Percentiles rank a stretch among this genome's conserved stretches.
Conservation (phyloP, 2,329 filamentous ascomycete species). For the Ceratocystis ficicola region DNA sequence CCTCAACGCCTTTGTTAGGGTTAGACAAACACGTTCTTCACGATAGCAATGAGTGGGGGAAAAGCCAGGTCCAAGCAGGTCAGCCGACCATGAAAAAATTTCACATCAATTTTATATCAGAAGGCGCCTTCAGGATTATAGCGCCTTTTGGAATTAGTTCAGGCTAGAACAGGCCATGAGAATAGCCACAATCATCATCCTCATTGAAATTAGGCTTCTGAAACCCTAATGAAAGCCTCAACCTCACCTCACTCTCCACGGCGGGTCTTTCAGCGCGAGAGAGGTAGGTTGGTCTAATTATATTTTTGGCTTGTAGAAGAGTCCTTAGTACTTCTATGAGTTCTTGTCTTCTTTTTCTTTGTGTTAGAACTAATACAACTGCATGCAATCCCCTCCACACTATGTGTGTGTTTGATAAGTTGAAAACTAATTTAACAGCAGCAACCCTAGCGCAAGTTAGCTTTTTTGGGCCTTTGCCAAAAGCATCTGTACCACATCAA, state of each 20-base stretch:
- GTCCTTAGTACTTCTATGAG: background rate
- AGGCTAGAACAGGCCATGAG: background rate
- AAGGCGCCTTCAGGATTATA: background rate
- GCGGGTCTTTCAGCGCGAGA: background rate
- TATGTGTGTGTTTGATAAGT: background rate
- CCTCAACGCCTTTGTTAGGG: background rate
- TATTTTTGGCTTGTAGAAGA: too few relatives aligned
- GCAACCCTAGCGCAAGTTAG: background rate
- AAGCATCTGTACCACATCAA: background rate
- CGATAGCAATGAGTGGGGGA: background rate
- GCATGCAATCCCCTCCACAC: background rate
- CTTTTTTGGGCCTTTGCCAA: background rate
- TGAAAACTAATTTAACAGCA: background rate
- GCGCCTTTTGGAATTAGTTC: background rate
- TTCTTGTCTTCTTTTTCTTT: too few relatives aligned
- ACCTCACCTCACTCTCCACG: background rate
- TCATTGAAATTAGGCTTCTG: background rate
- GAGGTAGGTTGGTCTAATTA: background rate
- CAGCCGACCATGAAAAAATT: slow-evolving; percentile 15
- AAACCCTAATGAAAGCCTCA: background rate
- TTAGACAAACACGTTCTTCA: background rate
- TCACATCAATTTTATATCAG: background rate
- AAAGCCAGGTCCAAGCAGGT: slow-evolving; percentile 1
- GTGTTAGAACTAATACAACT: too few relatives aligned
- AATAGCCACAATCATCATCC: background rate